These are phyloP conservation scores for Ophiobolus disseminans DNA, from an alignment of 2,329 filamentous ascomycete genomes.

Conservation along the genomic window DNA sequence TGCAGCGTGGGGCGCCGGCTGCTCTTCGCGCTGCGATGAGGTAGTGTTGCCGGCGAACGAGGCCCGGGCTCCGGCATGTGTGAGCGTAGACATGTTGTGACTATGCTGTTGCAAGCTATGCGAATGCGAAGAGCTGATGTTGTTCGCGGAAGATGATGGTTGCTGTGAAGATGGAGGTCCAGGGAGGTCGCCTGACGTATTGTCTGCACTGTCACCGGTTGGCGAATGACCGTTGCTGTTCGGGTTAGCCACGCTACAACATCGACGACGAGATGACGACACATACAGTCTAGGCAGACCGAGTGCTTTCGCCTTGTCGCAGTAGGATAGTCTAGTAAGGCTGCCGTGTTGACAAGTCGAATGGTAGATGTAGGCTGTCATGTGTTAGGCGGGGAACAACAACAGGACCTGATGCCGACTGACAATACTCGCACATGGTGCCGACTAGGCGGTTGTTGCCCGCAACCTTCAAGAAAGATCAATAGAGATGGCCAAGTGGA, in stretches of 20 bases:
- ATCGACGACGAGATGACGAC: neutral
- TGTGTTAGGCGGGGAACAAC: neutral
- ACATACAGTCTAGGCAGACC: conserved; percentile 27
- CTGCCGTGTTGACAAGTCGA: conserved; percentile 42
- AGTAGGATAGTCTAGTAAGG: conserved; percentile 40
- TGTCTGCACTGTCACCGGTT: conserved; percentile 14
- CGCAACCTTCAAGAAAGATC: conserved; percentile 15
- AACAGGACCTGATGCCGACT: neutral
- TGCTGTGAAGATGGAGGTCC: conserved; percentile 11
- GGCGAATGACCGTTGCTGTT: conserved; percentile 26
- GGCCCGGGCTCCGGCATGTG: conserved; percentile 18
- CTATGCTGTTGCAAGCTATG: conserved; percentile 25
- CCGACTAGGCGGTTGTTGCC: too few species aligned
- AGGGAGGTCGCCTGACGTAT: conserved; percentile 4
- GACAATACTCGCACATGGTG: conserved; percentile 45
- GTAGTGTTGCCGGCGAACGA: conserved; percentile 9
- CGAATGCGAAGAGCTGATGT: conserved; percentile 19
- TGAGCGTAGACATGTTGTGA: conserved; percentile 36
- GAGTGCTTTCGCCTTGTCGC: conserved; percentile 35
- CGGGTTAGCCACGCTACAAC: conserved; percentile 6
- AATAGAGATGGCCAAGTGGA: conserved; percentile 7
- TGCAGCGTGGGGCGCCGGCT: conserved; percentile 12
- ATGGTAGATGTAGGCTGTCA: conserved; percentile 38
- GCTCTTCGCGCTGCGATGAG: conserved; percentile 1
- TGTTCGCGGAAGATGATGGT: conserved; percentile 17